Evolutionary conservation across 768 basidiomycete genomes (phyloP), one percentile per base, ranked within the genome.

Genomic region (Boletellus ananas): DNA sequence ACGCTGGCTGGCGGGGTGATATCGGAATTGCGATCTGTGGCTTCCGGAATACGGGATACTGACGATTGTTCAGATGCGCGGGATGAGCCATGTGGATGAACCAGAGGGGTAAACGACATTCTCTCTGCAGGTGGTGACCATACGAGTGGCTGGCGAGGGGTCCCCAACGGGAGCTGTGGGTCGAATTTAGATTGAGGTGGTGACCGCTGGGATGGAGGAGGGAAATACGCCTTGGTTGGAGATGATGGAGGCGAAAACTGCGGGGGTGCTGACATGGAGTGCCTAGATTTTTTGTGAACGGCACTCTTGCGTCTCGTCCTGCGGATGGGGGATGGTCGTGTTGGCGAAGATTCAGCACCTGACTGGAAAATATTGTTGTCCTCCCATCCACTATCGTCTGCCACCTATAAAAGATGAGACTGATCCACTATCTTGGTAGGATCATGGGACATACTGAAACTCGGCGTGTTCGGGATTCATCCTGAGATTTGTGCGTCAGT

Each of bases 301-400:
- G 57, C 51, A 61, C 63, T 51, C 54, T 72, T 76, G 54, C 77
- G 71, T 50, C 75, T 62, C 39, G 72, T 55, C 67, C 76, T 75
- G 56, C 74, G 69, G 51, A 70, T 51, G 39, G 83, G 85, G 6
- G 83, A 79, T 33, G 85, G 81, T 16, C 83, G 84, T 10, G 64
- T 67, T 31, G 90, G 89, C 13, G 88, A 88, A n/a, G 85, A 87
- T 58, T 92, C 90, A 5, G 85, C 85, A n/a, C 88, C 90, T 9
- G 88, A 90, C 62, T 93, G 90, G 65, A 93, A 93, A 25, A 90
- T 81, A 55, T 93, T 92, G 61, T 90, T 90, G 56, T 91, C 90
- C 61, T 92, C 90, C 89, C 90, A 92, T 31, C 87, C 88, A 58
- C 88, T 90, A 46, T 89, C 87, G 34, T 87, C 85, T 21, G 63